Conservation (phyloP, 129 eudicot genomes). For the Artemisia tridentata region DNA sequence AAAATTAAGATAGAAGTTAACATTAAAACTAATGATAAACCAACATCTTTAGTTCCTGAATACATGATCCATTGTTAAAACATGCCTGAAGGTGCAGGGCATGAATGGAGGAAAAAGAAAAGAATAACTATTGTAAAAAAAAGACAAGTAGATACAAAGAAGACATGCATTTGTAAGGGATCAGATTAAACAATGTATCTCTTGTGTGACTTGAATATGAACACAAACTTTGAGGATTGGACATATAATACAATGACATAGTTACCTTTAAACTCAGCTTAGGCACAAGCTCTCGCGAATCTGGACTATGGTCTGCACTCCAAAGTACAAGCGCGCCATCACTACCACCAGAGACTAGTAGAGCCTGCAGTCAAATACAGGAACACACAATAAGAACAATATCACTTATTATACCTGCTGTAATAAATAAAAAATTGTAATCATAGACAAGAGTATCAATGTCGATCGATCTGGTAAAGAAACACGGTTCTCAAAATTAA, state of each 20-base stretch:
- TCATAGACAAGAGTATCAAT: neutral
- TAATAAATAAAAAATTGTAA: neutral
- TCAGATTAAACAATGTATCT: no score
- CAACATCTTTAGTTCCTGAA: constrained; percentile 13
- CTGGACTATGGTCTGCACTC: constrained; percentile 92
- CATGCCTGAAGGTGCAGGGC: constrained; percentile 6
- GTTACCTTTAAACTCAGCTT: constrained; percentile 89
- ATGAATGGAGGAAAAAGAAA: no score
- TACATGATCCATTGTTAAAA: constrained; percentile 4
- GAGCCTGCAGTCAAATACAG: constrained; percentile 51
- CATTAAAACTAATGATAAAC: constrained; percentile 1
- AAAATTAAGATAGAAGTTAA: neutral
- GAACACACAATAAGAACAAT: constrained; percentile 14
- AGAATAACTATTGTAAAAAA: no score
- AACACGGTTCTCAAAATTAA: constrained; percentile 1
- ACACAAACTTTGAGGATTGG: neutral
- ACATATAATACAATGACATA: constrained; percentile 2
- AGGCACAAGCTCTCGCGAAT: constrained; percentile 95
- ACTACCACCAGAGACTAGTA: constrained; percentile 95
- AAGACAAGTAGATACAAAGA: no score
- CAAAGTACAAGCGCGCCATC: constrained; percentile 94
- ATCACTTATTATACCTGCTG: neutral
- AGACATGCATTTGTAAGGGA: no score
- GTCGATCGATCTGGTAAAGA: neutral
- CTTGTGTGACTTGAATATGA: neutral